phyloP scores from a whole-genome alignment of 1,139 yeast genomes.

The Chernovozyma sophiae-reginae region DNA sequence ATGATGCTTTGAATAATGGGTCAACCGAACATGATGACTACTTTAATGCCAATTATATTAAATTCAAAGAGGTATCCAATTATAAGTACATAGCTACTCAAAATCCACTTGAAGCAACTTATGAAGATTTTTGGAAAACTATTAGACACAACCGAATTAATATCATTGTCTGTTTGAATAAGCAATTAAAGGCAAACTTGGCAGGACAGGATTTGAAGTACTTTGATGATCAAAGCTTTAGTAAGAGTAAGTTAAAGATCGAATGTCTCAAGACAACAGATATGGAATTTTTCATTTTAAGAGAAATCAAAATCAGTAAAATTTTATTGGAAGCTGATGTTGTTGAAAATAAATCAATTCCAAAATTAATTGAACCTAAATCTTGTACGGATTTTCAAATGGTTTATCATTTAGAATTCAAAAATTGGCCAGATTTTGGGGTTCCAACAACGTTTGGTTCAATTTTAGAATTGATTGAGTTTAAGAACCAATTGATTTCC shows the following conservation, averaged over 20 bases:
- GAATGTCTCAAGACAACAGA: constrained; percentile 9
- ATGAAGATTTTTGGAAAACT: constrained; percentile 41
- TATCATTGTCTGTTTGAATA: constrained; percentile 67
- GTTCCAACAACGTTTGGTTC: constrained; percentile 53
- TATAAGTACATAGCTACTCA: constrained; percentile 41
- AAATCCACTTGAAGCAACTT: constrained; percentile 37
- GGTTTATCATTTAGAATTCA: constrained; percentile 66
- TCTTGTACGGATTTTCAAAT: constrained; percentile 7
- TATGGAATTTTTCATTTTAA: constrained; percentile 14
- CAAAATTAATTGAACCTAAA: not conserved
- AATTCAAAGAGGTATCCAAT: constrained; percentile 17
- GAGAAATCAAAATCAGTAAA: constrained; percentile 17
- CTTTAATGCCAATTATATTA: constrained; percentile 40
- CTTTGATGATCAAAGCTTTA: constrained; percentile 18
- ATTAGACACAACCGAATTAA: constrained; percentile 55
- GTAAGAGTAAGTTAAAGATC: constrained; percentile 12
- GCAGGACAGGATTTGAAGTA: constrained; percentile 14
- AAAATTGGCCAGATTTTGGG: constrained; percentile 82
- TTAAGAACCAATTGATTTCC: constrained; percentile 40
- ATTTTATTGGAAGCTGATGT: not conserved
- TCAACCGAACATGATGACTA: constrained; percentile 28
- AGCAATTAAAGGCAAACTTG: constrained; percentile 17
- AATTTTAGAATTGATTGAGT: constrained; percentile 47
- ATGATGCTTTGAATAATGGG: constrained; percentile 2
- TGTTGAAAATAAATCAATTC: not conserved